Percentiles rank a stretch among this genome's conserved stretches.
These are phyloP conservation scores for Populus deltoides DNA, from an alignment of 345 rosid species.

Conservation along the genomic window DNA sequence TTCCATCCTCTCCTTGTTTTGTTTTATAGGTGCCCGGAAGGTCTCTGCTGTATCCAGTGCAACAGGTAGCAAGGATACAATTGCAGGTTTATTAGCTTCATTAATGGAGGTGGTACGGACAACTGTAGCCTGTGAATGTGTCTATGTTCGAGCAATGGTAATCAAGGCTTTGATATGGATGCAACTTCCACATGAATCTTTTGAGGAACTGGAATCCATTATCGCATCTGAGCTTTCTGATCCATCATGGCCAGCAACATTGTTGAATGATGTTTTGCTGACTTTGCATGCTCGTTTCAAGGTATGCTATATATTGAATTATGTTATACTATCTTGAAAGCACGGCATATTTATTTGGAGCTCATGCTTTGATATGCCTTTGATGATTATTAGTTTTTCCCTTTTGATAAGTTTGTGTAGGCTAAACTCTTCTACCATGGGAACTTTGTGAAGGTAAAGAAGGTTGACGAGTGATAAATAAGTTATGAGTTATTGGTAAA, in stretches of 20 bases:
- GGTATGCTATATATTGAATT: constrained; percentile 40
- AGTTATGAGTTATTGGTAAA: neutral
- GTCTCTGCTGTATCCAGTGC: constrained; percentile 62
- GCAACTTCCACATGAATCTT: constrained; percentile 93
- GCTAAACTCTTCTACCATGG: neutral
- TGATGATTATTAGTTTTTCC: neutral
- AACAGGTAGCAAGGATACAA: constrained; percentile 75
- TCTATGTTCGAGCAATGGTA: constrained; percentile 96
- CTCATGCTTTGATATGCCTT: neutral
- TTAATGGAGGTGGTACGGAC: constrained; percentile 98
- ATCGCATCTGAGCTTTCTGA: constrained; percentile 99
- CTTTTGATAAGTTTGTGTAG: neutral
- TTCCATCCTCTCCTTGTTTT: constrained; percentile 2
- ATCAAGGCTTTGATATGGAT: constrained; percentile 99
- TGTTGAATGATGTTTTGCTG: constrained; percentile 89
- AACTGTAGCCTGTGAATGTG: constrained; percentile 98
- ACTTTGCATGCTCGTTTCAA: constrained; percentile 99
- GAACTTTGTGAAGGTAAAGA: neutral
- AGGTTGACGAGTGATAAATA: neutral
- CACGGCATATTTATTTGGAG: neutral
- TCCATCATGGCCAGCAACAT: constrained; percentile 93
- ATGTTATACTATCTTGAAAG: neutral
- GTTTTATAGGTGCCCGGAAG: constrained; percentile 56
- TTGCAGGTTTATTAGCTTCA: constrained; percentile 87
- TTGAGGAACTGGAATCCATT: constrained; percentile 89